Conservation (phyloP, 2,329 filamentous ascomycete species). For the Uncinocarpus reesii region DNA sequence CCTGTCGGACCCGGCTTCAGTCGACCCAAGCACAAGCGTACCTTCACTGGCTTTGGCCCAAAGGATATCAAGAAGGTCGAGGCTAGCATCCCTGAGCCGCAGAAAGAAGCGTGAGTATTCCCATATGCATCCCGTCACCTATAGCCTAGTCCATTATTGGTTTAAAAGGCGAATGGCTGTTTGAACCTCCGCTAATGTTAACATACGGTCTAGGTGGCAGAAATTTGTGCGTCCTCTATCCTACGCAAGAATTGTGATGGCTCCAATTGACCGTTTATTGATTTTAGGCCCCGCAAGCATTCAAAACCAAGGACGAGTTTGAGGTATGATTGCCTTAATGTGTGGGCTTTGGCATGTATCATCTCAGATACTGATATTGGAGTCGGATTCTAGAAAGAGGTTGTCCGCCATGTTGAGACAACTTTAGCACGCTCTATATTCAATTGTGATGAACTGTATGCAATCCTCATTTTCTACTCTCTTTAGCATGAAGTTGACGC, state of each 20-base stretch:
- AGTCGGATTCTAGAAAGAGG: constrained; percentile 50
- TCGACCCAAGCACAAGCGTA: constrained; percentile 93
- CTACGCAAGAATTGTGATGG: neutral
- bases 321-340: constrained; percentile 42
- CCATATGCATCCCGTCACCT: too few species aligned
- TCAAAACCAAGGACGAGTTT: constrained; percentile 72
- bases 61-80: constrained; percentile 89
- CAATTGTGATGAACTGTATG: constrained; percentile 81
- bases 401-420: constrained; percentile 91
- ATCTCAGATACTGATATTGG: neutral
- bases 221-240: constrained; percentile 43
- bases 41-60: constrained; percentile 85
- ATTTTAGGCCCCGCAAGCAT: constrained; percentile 52
- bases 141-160: neutral
- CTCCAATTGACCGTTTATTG: neutral
- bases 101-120: constrained; percentile 59
- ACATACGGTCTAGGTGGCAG: constrained; percentile 42
- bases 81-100: constrained; percentile 77
- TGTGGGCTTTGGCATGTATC: neutral
- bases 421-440: constrained; percentile 91
- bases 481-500: neutral
- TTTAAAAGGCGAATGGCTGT: constrained; percentile 3
- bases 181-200: constrained; percentile 16
- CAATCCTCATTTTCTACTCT: neutral
- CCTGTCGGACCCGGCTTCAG: constrained; percentile 74